Base-by-base conservation (phyloP, 768 basidiomycete species). In the Podaxis rugospora region DNA sequence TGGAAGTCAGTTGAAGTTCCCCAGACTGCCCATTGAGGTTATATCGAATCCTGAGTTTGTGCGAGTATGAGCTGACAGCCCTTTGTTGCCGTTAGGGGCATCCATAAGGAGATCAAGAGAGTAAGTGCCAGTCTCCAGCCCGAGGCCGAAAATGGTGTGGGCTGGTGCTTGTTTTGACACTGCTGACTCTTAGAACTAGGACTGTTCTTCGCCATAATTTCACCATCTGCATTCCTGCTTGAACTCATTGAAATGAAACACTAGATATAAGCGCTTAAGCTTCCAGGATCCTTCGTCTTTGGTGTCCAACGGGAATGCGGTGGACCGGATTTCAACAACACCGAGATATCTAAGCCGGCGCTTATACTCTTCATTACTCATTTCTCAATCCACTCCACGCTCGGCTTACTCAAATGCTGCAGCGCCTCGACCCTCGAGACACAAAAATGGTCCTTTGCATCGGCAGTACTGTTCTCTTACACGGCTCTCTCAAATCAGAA, bases 21-120 rank as follows among this genome's bases (percentile, higher is more conserved):
- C 11, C 5, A 6, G 51, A 53, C n/a, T 28, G 23, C 21, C 23
- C 36, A 11, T 21, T 28, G 5, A 23, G 50, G 52, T 44, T 53
- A 16, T 39, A 11, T 14, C 2, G 16, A 7, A 35, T 10, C 6
- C 16, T 37, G 25, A 61, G 59, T 10, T 42, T 49, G 10, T 59
- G 62, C 57, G 11, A 66, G 55, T 18, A 66, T 62, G 5, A 66
- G 44, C 14, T 60, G 55, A 35, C 61, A 66, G 37, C 64, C 66
- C 62, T 66, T 42, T 23, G 4, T 5, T 18, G 25, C 25, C 23
- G 21, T 49, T 10, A 49, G 21, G 16, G n/a, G 3, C 7, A 11
- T 25, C 23, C 47, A 62, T 7, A 21, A 25, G 5, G 13, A 42
- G 42, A 47, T 52, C n/a, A 42, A 18, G 23, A 13, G 18, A 57